Evolutionary conservation across 352 stramenopile genomes (phyloP).

Genomic region (Globisporangium lucens): DNA sequence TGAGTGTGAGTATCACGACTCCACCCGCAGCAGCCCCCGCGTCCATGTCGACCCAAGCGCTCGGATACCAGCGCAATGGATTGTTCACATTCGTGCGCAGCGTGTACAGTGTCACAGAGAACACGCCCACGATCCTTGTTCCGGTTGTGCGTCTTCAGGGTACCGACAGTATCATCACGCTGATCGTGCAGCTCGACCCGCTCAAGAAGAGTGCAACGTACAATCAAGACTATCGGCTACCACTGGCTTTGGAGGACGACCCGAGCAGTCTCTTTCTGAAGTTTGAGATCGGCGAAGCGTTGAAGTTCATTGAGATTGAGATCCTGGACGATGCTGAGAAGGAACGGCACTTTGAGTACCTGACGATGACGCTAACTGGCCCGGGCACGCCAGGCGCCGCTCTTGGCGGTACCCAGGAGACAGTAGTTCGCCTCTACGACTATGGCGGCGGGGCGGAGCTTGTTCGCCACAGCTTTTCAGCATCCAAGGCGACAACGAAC

Average conservation of each 20-base stretch:
- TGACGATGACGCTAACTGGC: constrained; percentile 37
- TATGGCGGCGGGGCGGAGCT: constrained; percentile 39
- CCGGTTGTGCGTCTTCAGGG: constrained; percentile 56
- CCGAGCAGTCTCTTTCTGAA: constrained; percentile 31
- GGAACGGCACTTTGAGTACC: constrained; percentile 49
- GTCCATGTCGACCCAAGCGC: constrained; percentile 34
- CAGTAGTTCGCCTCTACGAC: constrained; percentile 57
- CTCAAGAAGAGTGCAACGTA: constrained; percentile 31
- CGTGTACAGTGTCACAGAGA: constrained; percentile 61
- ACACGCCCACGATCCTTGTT: constrained; percentile 34
- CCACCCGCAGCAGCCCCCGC: constrained; percentile 11
- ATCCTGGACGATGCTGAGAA: constrained; percentile 42
- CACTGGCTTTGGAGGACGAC: constrained; percentile 20
- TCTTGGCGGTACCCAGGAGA: constrained; percentile 32
- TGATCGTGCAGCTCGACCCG: constrained; percentile 40
- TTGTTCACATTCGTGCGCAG: constrained; percentile 58
- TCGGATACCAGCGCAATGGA: constrained; percentile 56
- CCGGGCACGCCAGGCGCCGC: constrained; percentile 24
- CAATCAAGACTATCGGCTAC: constrained; percentile 37
- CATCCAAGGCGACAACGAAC: not conserved
- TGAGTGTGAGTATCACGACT: constrained; percentile 31
- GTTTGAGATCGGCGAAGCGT: constrained; percentile 47
- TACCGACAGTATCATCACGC: constrained; percentile 29
- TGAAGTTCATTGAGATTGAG: constrained; percentile 45
- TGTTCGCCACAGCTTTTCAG: constrained; percentile 29